Base-by-base conservation (phyloP, 345 rosid species). In the Citrus inodora region DNA sequence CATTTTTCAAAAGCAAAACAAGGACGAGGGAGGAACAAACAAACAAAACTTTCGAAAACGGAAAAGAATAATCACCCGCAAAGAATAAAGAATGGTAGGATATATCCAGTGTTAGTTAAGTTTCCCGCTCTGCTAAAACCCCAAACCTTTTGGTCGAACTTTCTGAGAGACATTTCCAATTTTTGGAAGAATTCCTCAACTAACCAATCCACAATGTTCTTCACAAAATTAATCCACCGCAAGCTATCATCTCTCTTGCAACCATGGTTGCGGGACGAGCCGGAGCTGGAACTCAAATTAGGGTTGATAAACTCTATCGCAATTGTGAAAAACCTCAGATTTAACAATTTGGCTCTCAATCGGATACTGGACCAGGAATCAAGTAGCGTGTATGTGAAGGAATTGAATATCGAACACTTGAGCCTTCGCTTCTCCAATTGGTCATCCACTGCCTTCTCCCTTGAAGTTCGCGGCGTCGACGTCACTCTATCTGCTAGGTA, bases 191-290 rank as follows among this genome's bases (percentile, higher is more conserved):
- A 32, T 3, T 64, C 78, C 21, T 75, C 37, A 3, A 7, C 61
- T 61, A 46, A 21, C 27, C 22, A 63, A 30, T 63, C 30, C 76
- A 77, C 76, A 61, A 87, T 88, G 93, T 80, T 93, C 80, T 88
- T 77, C 66, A 79, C 82, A 73, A 37, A 82, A 66, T 33, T 84
- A 37, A 30, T 92, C 67, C 86, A 82, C 73, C 89, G 89, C 87
- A 84, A 83, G 81, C 87, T 95, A 25, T 81, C 80, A 63, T 82
- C 93, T 79, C 88, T 87, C 19, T 82, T 95, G 79, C 90, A 75
- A 59, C 90, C 95, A 46, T 92, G 92, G 92, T 89, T 93, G 77
- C 84, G 67, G 59, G 89, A 88, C 37, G 91, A 86, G 67, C 98
- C 94, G 76, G 92, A 89, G 51, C 85, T 93, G 62, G 89, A 87